Evolutionary conservation across 352 stramenopile species (phyloP).

Genomic region (Pythium angustatum): DNA sequence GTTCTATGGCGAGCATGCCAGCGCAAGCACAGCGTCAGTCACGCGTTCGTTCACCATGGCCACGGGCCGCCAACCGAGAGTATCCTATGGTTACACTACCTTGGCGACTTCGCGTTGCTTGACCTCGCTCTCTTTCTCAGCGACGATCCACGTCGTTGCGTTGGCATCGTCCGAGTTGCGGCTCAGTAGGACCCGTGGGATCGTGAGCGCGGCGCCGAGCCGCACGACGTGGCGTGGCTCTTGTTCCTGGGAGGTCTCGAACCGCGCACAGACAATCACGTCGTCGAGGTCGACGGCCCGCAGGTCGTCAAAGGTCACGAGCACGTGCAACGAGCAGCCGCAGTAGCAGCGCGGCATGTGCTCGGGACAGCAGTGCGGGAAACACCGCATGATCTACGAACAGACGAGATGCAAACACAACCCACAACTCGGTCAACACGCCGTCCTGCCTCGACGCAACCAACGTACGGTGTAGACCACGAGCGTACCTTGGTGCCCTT

Average conservation of each 20-base stretch:
- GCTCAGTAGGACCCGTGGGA: slow-evolving; percentile 9
- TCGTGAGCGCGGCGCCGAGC: slow-evolving; percentile 3
- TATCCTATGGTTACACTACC: slow-evolving; percentile 18
- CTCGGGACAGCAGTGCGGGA: slow-evolving; percentile 38
- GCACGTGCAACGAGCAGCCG: slow-evolving; percentile 31
- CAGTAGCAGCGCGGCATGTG: slow-evolving; percentile 36
- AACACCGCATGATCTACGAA: slow-evolving; percentile 36
- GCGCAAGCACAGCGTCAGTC: neutral
- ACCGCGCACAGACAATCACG: slow-evolving; percentile 15
- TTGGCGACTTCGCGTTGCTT: slow-evolving; percentile 36
- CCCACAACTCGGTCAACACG: neutral
- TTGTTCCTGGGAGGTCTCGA: slow-evolving; percentile 17
- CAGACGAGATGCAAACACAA: neutral
- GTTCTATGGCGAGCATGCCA: slow-evolving; percentile 26
- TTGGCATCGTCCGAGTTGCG: slow-evolving; percentile 14
- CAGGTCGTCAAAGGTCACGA: slow-evolving; percentile 17
- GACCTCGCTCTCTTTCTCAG: slow-evolving; percentile 36
- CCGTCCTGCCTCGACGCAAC: neutral
- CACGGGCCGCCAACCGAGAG: neutral
- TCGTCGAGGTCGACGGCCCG: neutral
- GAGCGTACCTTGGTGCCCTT: slow-evolving; percentile 24
- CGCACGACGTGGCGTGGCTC: neutral
- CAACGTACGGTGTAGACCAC: neutral
- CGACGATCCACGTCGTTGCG: slow-evolving; percentile 39
- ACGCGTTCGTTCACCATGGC: too few species aligned